Conservation (phyloP, 768 basidiomycete species). For the Mrakia frigida region DNA sequence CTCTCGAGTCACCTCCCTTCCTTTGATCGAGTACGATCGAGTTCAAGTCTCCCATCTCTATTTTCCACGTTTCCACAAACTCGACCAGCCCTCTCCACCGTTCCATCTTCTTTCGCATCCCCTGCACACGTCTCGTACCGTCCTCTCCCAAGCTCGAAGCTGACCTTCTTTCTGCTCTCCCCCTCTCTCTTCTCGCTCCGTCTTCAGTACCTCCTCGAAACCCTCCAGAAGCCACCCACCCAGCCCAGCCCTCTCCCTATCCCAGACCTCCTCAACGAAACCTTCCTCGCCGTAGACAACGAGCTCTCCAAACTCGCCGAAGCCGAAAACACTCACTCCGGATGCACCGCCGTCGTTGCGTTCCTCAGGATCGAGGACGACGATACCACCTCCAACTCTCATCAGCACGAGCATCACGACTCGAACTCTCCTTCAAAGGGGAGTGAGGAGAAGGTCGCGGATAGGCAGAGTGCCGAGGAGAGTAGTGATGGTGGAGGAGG, state of each 20-base stretch:
- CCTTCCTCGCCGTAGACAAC: slow-evolving; percentile 88
- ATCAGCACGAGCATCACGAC: neutral
- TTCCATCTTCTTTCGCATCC: too few species aligned
- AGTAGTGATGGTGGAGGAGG: neutral
- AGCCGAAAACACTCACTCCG: slow-evolving; percentile 86
- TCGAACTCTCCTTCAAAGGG: too few species aligned
- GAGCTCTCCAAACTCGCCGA: slow-evolving; percentile 77
- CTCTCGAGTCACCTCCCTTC: too few species aligned
- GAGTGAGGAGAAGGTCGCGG: neutral
- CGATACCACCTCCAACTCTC: slow-evolving; percentile 37
- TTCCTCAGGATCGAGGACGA: slow-evolving; percentile 87
- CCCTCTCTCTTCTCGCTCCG: neutral
- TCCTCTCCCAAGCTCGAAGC: neutral
- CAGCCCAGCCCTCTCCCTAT: slow-evolving; percentile 59
- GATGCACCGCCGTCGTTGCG: slow-evolving; percentile 93
- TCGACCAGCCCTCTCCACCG: too few species aligned
- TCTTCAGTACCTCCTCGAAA: slow-evolving; percentile 14
- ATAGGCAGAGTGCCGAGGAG: neutral
- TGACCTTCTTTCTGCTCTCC: neutral
- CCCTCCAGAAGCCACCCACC: slow-evolving; percentile 49
- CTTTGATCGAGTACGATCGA: too few species aligned
- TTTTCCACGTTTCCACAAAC: too few species aligned
- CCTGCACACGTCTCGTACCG: too few species aligned
- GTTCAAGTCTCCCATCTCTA: too few species aligned
- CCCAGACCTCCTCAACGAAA: slow-evolving; percentile 84